A percentile compares a stretch with the other conserved stretches of the same genome.
Evolutionary conservation across 2,329 filamentous ascomycete genomes (phyloP).

Genomic region (Davidsoniella virescens): DNA sequence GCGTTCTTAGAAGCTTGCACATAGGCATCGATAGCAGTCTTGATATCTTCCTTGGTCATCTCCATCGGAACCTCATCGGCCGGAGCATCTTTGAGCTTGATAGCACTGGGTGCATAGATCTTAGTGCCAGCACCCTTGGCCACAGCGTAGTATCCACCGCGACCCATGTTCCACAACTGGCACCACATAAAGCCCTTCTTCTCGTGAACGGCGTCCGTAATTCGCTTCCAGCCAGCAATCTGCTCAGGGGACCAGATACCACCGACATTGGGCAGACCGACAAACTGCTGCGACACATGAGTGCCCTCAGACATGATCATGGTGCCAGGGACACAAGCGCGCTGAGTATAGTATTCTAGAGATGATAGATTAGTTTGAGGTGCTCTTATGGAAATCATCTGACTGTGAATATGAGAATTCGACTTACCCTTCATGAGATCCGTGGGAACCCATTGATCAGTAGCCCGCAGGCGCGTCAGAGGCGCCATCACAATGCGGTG

Average conservation of each 20-base stretch:
- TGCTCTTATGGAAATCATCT: not conserved
- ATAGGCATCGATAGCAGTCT: slow-evolving; percentile 44
- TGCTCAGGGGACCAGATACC: slow-evolving; percentile 43
- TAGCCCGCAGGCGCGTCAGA: slow-evolving; percentile 36
- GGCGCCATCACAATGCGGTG: slow-evolving; percentile 39
- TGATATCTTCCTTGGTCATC: slow-evolving; percentile 51
- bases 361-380: not conserved
- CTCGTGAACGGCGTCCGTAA: slow-evolving; percentile 46
- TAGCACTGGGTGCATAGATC: slow-evolving; percentile 5
- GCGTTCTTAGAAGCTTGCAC: slow-evolving; percentile 38
- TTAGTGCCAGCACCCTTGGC: slow-evolving; percentile 3
- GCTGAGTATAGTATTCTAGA: slow-evolving; percentile 28
- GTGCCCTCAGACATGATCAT: slow-evolving; percentile 31
- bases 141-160: slow-evolving; percentile 34
- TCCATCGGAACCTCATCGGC: slow-evolving; percentile 41
- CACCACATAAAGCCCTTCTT: slow-evolving; percentile 45
- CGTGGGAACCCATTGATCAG: slow-evolving; percentile 21
- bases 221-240: slow-evolving; percentile 40
- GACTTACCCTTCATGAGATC: slow-evolving; percentile 22
- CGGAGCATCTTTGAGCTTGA: slow-evolving; percentile 24
- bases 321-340: slow-evolving; percentile 25
- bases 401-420: not conserved
- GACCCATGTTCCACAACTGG: slow-evolving; percentile 50
- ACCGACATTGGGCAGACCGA: slow-evolving; percentile 29
- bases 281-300: slow-evolving; percentile 22